Percentiles rank a stretch among this genome's conserved stretches.
phyloP scores from a whole-genome alignment of 1,284 basidiomycete genomes.

The Rhodofomes roseus region DNA sequence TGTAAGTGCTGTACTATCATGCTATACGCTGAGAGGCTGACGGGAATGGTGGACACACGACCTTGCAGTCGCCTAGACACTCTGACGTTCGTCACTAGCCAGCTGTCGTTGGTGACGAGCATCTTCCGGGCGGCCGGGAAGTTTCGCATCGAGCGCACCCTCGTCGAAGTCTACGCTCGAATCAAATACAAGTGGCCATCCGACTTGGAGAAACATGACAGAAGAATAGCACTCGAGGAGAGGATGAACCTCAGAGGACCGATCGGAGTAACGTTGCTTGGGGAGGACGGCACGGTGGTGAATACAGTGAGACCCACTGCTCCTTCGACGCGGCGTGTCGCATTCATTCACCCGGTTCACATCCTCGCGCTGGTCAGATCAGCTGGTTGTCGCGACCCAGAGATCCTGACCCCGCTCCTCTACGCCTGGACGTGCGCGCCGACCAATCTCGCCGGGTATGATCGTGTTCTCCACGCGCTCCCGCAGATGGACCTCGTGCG shows the following conservation, averaged over 20 bases:
- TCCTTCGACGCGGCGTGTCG: background rate
- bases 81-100: background rate
- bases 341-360: background rate
- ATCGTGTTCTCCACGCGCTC: background rate
- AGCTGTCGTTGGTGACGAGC: background rate
- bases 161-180: background rate
- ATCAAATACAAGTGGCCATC: background rate
- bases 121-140: background rate
- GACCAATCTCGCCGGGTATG: background rate
- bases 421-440: background rate
- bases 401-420: background rate
- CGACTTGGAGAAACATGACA: background rate
- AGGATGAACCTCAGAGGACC: background rate
- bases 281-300: background rate
- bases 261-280: background rate
- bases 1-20: background rate
- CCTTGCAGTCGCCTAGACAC: background rate
- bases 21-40: background rate
- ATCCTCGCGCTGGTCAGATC: background rate
- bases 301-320: background rate
- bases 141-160: background rate
- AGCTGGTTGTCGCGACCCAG: background rate
- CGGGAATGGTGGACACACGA: background rate
- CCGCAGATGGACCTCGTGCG: background rate
- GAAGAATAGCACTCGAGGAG: background rate